Percentiles rank a stretch among this genome's conserved stretches.
These are phyloP conservation scores for Nicotiana rustica DNA, from an alignment of 305 asterid species.

Conservation along the genomic window DNA sequence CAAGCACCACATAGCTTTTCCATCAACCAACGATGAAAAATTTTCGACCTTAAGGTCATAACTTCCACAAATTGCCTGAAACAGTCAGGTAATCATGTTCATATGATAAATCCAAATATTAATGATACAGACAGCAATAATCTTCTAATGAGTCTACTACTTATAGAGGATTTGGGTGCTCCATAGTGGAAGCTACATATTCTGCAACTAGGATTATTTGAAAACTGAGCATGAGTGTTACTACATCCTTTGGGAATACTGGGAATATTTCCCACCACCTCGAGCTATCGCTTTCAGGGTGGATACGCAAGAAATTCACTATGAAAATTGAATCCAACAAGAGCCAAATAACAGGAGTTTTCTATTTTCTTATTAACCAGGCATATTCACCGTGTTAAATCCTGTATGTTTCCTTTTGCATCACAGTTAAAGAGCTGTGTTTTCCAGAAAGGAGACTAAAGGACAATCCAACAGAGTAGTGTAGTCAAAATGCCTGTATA, in stretches of 20 bases:
- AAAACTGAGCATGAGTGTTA: neutral
- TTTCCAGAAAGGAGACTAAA: constrained; percentile 30
- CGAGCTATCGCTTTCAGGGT: no score
- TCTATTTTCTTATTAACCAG: neutral
- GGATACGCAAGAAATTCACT: no score
- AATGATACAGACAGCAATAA: neutral
- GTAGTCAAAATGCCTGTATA: constrained; percentile 22
- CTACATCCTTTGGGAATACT: neutral
- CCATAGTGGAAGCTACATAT: neutral
- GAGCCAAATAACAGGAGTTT: constrained; percentile 1
- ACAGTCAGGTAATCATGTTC: constrained; percentile 22
- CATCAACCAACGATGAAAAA: constrained; percentile 84
- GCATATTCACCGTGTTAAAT: constrained; percentile 6
- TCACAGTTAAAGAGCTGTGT: constrained; percentile 23
- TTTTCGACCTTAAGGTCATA: constrained; percentile 75
- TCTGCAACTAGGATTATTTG: constrained; percentile 14
- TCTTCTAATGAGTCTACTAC: constrained; percentile 12
- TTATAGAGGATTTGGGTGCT: neutral
- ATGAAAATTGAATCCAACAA: neutral
- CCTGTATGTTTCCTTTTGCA: constrained; percentile 16
- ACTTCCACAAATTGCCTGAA: constrained; percentile 87
- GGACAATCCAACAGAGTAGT: constrained; percentile 22
- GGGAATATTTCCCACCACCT: neutral
- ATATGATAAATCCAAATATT: constrained; percentile 2
- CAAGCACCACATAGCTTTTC: constrained; percentile 99